Conservation (phyloP, 192 early-diverging fungal genomes). For the Backusella westeae region DNA sequence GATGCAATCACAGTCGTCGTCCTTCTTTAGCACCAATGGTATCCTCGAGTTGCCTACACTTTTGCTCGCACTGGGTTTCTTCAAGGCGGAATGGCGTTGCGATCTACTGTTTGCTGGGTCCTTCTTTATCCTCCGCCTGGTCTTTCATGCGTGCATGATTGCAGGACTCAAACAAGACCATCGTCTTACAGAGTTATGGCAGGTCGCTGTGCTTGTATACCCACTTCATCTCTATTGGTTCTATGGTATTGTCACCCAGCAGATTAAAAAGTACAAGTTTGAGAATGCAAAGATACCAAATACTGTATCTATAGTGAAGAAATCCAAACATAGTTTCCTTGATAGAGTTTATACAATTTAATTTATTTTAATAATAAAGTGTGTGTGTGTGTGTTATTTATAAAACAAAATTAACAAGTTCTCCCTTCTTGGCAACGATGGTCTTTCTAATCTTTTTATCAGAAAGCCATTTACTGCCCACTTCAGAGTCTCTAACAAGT, state of each 20-base stretch:
- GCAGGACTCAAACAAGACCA: slow-evolving; percentile 39
- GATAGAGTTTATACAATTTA: slow-evolving; percentile 5
- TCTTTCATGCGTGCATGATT: slow-evolving; percentile 45
- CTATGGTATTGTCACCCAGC: slow-evolving; percentile 24
- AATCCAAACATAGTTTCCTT: neutral
- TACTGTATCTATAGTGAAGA: neutral
- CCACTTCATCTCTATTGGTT: slow-evolving; percentile 56
- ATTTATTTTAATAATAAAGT: neutral
- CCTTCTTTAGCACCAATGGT: slow-evolving; percentile 45
- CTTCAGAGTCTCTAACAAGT: slow-evolving; percentile 40
- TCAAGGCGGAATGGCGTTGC: slow-evolving; percentile 44
- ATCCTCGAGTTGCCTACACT: slow-evolving; percentile 60
- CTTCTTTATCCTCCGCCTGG: slow-evolving; percentile 54
- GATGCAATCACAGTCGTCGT: slow-evolving; percentile 19
- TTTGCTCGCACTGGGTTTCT: slow-evolving; percentile 50
- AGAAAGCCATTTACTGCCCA: slow-evolving; percentile 54
- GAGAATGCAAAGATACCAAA: neutral
- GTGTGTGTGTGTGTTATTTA: neutral
- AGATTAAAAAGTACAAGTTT: slow-evolving; percentile 5
- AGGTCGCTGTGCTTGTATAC: slow-evolving; percentile 42
- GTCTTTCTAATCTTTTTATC: slow-evolving; percentile 52
- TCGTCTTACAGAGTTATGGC: slow-evolving; percentile 30
- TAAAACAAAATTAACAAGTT: slow-evolving; percentile 74
- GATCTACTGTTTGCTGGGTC: slow-evolving; percentile 51
- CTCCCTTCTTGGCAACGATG: slow-evolving; percentile 71